Evolutionary conservation across 2,329 filamentous ascomycete species (phyloP), one percentile per base, ranked within the genome.

Genomic region (Hypomyces perniciosus): DNA sequence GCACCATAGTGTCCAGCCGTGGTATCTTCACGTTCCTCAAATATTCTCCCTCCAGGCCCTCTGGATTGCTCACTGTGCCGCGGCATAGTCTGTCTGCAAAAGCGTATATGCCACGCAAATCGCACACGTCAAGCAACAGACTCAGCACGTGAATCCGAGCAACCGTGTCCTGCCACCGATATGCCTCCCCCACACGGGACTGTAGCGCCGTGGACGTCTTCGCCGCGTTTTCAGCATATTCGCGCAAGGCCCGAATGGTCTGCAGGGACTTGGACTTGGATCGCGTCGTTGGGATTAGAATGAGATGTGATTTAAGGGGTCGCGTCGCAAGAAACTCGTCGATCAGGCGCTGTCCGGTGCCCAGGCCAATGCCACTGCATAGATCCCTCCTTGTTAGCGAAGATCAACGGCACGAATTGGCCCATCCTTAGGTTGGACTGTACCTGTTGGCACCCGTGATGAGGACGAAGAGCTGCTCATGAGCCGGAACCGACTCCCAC

Each of bases 371-470:
- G 54, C 92, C 92, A 65, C 92, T 96, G 67, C 31, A 27, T 33
- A 28, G 28, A 33, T 28, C 27, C 40, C 27, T n/a, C n/a, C 13
- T 6, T 9, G 44, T 52, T 39, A 52, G 50, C 50, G 39, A 27
- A 12, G 39, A 28, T 38, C 39, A 42, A 8, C 9, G 26, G 6
- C 6, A 12, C 20, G 6, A 38, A 38, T 38, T 10, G 35, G 10
- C 5, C 27, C 13, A 28, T 12, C 10, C 13, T 6, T 5, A 6
- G 40, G 40, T 10, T 42, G 40, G 7, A 49, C 58, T 62, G 51
- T 77, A 91, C 90, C 88, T 91, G 69, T 95, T 95, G 34, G 88
- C 88, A 48, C 90, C 90, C 0, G 90, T 95, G 38, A 96, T 81
- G 37, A 96, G 74, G 7, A 89, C 81, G 63, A 81, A 82, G 43